phyloP scores from a whole-genome alignment of 2,329 filamentous ascomycete genomes.

The Aspergillus sp. region DNA sequence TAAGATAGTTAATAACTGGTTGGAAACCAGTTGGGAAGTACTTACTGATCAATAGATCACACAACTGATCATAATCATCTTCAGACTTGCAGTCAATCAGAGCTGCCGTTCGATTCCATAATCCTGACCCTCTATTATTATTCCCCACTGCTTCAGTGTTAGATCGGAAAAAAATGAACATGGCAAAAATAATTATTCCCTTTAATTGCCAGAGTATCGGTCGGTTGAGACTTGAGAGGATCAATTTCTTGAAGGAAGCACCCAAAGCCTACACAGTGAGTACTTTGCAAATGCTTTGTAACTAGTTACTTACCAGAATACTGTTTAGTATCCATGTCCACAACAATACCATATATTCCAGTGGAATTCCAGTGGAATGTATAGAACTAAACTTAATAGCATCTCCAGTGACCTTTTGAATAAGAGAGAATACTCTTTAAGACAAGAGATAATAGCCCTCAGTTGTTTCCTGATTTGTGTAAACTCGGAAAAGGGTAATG shows the following conservation, averaged over 20 bases:
- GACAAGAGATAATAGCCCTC: not conserved
- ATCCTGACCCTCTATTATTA: not conserved
- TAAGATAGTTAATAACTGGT: not conserved
- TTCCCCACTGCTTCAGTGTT: not conserved
- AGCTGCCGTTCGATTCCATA: constrained; percentile 7
- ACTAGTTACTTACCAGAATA: not conserved
- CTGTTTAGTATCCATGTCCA: not conserved
- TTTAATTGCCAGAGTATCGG: not conserved
- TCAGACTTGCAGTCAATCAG: not conserved
- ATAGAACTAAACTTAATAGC: not conserved
- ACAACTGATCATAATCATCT: not conserved
- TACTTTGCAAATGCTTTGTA: not conserved
- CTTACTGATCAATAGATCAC: not conserved
- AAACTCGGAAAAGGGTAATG: not conserved
- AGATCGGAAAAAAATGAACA: not conserved
- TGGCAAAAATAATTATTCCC: not conserved
- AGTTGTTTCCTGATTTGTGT: not conserved
- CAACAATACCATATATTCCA: not conserved
- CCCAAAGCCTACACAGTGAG: not conserved
- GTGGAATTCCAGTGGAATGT: too few species aligned
- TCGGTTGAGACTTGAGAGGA: not conserved
- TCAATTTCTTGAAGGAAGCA: not conserved
- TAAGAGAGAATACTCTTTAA: not conserved
- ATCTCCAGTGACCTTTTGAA: not conserved
- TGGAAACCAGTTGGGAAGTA: not conserved